Conservation (phyloP, 1,139 yeast genomes). For the Saccharomyces hybrid region DNA sequence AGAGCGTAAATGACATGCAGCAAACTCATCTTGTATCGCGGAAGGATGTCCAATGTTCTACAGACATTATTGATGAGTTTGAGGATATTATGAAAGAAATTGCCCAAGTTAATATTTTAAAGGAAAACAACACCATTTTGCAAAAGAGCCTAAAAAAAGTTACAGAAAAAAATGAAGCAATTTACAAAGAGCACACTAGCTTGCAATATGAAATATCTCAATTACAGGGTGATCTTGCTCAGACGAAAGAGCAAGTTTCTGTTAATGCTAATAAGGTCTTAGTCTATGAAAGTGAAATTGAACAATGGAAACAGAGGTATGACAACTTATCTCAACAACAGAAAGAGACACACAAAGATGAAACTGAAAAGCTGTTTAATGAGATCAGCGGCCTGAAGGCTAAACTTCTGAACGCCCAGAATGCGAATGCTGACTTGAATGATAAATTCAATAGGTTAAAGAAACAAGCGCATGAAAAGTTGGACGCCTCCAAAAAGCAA, state of each 20-base stretch:
- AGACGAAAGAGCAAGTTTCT: neutral
- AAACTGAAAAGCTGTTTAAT: constrained; percentile 34
- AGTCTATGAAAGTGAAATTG: constrained; percentile 38
- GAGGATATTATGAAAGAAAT: constrained; percentile 52
- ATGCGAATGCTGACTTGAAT: constrained; percentile 25
- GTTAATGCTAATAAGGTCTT: constrained; percentile 21
- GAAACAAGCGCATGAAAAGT: constrained; percentile 31
- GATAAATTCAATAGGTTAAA: constrained; percentile 30
- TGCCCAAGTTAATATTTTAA: constrained; percentile 58
- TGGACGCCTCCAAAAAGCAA: constrained; percentile 28
- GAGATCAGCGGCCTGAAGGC: constrained; percentile 24
- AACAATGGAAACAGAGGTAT: constrained; percentile 47
- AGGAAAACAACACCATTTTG: constrained; percentile 66
- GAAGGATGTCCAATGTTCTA: neutral
- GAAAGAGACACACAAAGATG: constrained; percentile 44
- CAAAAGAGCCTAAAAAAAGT: constrained; percentile 43
- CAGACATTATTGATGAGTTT: constrained; percentile 40
- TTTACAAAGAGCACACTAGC: constrained; percentile 29
- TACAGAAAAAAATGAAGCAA: constrained; percentile 25
- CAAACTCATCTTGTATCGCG: neutral
- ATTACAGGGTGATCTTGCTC: constrained; percentile 24
- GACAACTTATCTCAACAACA: constrained; percentile 42
- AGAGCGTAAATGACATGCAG: constrained; percentile 22
- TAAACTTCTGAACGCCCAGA: constrained; percentile 14
- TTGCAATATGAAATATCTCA: constrained; percentile 33